Conservation (phyloP, 129 eudicot genomes). For the Rutidosis leptorrhynchoides region DNA sequence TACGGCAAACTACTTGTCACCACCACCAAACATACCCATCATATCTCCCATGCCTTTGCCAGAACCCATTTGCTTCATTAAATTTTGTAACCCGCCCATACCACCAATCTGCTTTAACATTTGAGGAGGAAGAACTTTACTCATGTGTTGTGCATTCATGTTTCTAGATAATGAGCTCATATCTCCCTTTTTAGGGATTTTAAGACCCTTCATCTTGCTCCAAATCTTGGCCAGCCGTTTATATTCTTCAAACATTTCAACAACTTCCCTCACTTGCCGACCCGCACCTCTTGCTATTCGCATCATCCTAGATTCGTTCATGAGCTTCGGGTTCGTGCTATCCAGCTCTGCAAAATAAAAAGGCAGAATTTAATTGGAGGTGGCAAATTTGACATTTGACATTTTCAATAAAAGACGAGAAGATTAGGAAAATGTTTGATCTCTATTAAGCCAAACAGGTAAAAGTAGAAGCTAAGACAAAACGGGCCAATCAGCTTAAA, state of each 20-base stretch:
- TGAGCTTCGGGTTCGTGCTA: constrained; percentile 78
- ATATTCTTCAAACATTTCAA: constrained; percentile 92
- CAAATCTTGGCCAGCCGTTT: constrained; percentile 91
- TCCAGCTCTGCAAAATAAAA: constrained; percentile 68
- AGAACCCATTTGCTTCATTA: constrained; percentile 97
- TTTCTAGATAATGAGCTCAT: constrained; percentile 84
- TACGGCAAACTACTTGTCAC: constrained; percentile 44
- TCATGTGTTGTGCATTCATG: constrained; percentile 94
- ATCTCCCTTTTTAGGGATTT: constrained; percentile 92
- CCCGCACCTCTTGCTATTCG: constrained; percentile 95
- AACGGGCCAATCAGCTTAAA: background rate
- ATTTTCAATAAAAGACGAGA: background rate
- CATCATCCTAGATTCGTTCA: constrained; percentile 87
- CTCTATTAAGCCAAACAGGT: background rate
- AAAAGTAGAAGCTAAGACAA: background rate
- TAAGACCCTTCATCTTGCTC: constrained; percentile 97
- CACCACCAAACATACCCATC: constrained; percentile 99
- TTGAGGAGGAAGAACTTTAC: constrained; percentile 91
- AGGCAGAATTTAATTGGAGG: background rate
- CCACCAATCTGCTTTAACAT: constrained; percentile 96
- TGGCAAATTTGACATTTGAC: background rate
- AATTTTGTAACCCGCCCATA: constrained; percentile 85
- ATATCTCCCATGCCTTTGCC: constrained; percentile 51
- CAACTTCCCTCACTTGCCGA: constrained; percentile 68
- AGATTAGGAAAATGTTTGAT: background rate